These are phyloP conservation scores for Chalaropsis ovoidea DNA, from an alignment of 2,329 filamentous ascomycete genomes.

Conservation along the genomic window DNA sequence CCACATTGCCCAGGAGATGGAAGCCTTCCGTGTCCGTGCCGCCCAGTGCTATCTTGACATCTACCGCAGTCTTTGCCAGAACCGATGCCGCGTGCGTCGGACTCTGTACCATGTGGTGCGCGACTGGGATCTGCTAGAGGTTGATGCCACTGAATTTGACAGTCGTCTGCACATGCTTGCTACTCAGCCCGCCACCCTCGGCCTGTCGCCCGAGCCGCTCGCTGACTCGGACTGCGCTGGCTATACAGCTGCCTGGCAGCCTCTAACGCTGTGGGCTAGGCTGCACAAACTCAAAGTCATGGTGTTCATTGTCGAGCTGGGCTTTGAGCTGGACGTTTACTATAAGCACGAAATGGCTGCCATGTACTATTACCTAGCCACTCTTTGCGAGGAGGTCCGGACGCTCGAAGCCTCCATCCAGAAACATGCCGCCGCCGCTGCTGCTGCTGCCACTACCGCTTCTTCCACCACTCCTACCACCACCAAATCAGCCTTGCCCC, in stretches of 20 bases:
- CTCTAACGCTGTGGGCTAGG: constrained; percentile 64
- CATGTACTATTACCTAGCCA: constrained; percentile 84
- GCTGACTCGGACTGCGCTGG: constrained; percentile 42
- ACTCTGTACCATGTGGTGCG: constrained; percentile 75
- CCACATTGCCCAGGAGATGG: constrained; percentile 62
- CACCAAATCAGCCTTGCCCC: neutral
- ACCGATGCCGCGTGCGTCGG: constrained; percentile 77
- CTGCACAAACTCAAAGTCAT: constrained; percentile 83
- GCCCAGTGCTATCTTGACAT: constrained; percentile 71
- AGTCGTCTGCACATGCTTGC: constrained; percentile 52
- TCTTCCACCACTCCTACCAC: neutral
- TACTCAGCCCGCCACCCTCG: constrained; percentile 45
- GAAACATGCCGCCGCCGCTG: neutral
- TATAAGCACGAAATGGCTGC: constrained; percentile 70
- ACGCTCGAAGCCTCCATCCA: constrained; percentile 25
- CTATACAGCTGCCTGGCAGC: constrained; percentile 1
- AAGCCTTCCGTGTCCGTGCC: constrained; percentile 52
- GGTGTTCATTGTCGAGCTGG: constrained; percentile 78
- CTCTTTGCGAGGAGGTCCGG: constrained; percentile 21
- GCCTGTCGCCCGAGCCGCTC: constrained; percentile 33
- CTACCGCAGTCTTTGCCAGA: constrained; percentile 76
- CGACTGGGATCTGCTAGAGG: constrained; percentile 77
- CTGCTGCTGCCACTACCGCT: neutral
- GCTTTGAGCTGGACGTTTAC: constrained; percentile 89
- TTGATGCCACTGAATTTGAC: constrained; percentile 53